Conservation (phyloP, 371 early-diverging fungal species). For the Haplosporangium sp. region DNA sequence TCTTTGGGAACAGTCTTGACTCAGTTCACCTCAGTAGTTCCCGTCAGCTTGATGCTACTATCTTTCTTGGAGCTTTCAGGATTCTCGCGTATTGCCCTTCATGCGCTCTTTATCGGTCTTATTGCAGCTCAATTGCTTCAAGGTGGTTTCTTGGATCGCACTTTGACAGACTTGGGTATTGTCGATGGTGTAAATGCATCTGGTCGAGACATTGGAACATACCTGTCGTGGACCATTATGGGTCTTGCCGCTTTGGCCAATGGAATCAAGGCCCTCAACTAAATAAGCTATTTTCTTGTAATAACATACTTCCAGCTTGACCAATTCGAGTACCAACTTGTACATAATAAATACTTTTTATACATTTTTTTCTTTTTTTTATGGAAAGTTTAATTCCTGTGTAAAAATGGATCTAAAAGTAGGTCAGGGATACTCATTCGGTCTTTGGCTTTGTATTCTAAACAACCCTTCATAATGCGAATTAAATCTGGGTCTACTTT, state of each 20-base stretch:
- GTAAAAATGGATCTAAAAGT: constrained; percentile 64
- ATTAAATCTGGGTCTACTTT: constrained; percentile 60
- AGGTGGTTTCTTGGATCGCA: constrained; percentile 25
- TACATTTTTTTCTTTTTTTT: too few species aligned
- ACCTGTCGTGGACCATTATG: constrained; percentile 35
- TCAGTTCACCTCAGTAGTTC: constrained; percentile 46
- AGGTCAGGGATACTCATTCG: constrained; percentile 81
- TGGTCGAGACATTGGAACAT: constrained; percentile 36
- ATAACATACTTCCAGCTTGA: neutral
- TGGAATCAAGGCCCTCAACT: constrained; percentile 33
- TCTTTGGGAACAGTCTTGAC: constrained; percentile 16
- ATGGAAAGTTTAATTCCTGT: neutral
- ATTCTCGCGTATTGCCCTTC: constrained; percentile 39
- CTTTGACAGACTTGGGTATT: constrained; percentile 28
- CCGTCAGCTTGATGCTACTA: constrained; percentile 32
- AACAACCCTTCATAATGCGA: constrained; percentile 72
- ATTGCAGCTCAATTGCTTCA: constrained; percentile 38
- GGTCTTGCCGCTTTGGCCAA: constrained; percentile 34
- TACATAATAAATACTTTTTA: neutral
- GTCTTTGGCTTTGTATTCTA: constrained; percentile 74
- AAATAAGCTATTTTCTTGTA: neutral
- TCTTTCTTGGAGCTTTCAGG: constrained; percentile 41
- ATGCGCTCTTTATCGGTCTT: constrained; percentile 39
- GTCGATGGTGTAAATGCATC: constrained; percentile 30
- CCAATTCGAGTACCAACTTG: too few species aligned